phyloP scores from a whole-genome alignment of 2,329 filamentous ascomycete genomes.

The Diaporthe citrichinensis region DNA sequence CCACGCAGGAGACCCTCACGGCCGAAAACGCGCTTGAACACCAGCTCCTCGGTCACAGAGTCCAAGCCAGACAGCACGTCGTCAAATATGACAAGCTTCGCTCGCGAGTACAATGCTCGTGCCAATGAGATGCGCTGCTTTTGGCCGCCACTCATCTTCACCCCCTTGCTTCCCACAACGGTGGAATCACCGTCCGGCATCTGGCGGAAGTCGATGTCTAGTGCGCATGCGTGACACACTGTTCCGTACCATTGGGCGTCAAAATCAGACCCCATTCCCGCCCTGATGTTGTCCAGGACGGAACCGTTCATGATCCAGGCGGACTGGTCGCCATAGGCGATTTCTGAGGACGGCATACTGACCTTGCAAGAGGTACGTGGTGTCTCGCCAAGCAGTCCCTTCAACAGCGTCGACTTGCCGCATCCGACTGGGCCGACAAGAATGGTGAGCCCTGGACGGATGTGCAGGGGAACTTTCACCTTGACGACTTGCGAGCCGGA shows the following conservation, averaged over 20 bases:
- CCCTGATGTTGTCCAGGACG: constrained; percentile 52
- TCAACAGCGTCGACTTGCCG: constrained; percentile 54
- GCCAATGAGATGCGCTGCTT: constrained; percentile 58
- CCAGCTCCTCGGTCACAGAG: constrained; percentile 49
- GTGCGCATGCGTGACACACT: constrained; percentile 53
- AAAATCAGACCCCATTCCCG: constrained; percentile 41
- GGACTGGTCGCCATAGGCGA: constrained; percentile 53
- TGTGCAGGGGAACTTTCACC: constrained; percentile 26
- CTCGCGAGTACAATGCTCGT: constrained; percentile 54
- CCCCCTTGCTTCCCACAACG: constrained; percentile 59
- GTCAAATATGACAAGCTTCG: constrained; percentile 52
- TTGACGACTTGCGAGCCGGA: constrained; percentile 36
- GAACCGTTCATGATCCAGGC: constrained; percentile 52
- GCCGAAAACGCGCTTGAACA: constrained; percentile 51
- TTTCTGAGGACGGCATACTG: constrained; percentile 29
- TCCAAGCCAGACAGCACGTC: constrained; percentile 57
- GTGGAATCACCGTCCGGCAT: constrained; percentile 56
- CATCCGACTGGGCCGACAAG: constrained; percentile 54
- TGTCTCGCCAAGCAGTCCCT: constrained; percentile 50
- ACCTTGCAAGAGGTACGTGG: constrained; percentile 45
- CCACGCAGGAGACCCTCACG: constrained; percentile 47
- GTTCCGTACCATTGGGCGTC: constrained; percentile 51
- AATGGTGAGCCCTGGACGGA: constrained; percentile 43
- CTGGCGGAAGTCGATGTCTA: constrained; percentile 51
- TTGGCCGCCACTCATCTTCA: constrained; percentile 63